Evolutionary conservation across 768 basidiomycete species (phyloP).

Genomic region (Leccinum olivaceopallidum): DNA sequence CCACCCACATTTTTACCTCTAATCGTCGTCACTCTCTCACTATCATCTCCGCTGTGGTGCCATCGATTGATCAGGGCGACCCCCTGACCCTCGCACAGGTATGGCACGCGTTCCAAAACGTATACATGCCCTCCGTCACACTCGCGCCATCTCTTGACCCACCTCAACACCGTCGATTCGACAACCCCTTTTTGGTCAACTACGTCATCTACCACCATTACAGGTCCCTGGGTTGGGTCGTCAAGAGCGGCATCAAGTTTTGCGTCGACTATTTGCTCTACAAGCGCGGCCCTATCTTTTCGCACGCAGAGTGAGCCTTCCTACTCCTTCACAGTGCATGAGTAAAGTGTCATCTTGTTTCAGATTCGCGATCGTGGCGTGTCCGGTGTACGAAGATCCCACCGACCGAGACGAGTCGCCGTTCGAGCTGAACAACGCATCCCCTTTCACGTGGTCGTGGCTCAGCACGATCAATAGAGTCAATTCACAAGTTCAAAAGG

Average conservation of each 20-base stretch:
- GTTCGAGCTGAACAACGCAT: slow-evolving; percentile 61
- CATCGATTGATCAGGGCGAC: slow-evolving; percentile 41
- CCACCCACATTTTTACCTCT: background rate
- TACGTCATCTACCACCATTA: slow-evolving; percentile 95
- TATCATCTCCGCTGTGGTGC: background rate
- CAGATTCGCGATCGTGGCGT: slow-evolving; percentile 89
- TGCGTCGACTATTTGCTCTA: slow-evolving; percentile 95
- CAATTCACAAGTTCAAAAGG: slow-evolving; percentile 97
- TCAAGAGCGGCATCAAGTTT: slow-evolving; percentile 96
- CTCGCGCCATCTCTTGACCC: slow-evolving; percentile 29
- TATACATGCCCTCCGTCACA: slow-evolving; percentile 45
- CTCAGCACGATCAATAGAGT: slow-evolving; percentile 96
- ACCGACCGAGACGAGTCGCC: slow-evolving; percentile 67
- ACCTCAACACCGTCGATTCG: slow-evolving; percentile 51
- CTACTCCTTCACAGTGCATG: background rate
- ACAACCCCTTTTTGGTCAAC: slow-evolving; percentile 90
- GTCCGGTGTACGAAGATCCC: slow-evolving; percentile 87
- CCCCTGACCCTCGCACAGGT: slow-evolving; percentile 56
- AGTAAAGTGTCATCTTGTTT: background rate
- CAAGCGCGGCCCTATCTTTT: slow-evolving; percentile 91
- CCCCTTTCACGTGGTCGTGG: slow-evolving; percentile 91
- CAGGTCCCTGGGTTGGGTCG: slow-evolving; percentile 94
- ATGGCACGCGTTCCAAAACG: slow-evolving; percentile 64
- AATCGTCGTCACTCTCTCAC: background rate
- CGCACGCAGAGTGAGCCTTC: slow-evolving; percentile 85